Base-by-base conservation (phyloP, 345 rosid species). In the Limnanthes douglasii region DNA sequence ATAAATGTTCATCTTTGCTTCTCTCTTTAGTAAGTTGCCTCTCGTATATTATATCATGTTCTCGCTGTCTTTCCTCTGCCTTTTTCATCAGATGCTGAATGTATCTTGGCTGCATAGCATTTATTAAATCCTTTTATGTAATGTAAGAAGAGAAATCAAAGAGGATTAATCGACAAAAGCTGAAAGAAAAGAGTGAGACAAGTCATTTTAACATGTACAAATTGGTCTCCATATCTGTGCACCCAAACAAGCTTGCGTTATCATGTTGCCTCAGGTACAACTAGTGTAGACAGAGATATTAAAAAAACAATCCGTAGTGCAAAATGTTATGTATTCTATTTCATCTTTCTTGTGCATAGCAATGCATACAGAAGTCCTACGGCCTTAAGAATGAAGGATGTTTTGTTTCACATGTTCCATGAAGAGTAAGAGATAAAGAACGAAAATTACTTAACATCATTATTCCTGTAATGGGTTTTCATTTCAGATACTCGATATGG, bases 11-110 rank as follows among this genome's bases (percentile, higher is more conserved):
- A 18, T 85, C 96, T 43, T 65, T 61, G 41, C 18, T 68, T 66
- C 94, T 75, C 70, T 92, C 98, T 50, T 84, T 90, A 2, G 78
- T 70, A 39, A 92, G 79, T 59, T 75, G 80, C 34, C 59, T 68
- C 64, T 85, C 96, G 23, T 70, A 92, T 28, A 80, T 56, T 13
- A 81, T 51, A 24, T 81, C 99, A 19, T 78, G 92, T 22, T 85
- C 85, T 17, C 64, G 69, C 51, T 73, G 57, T 31, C 94, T 53
- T 43, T 68, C 60, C 26, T 75, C 78, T 9, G 93, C 93, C 40
- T 80, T 79, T 45, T 68, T 61, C 31, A 70, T 67, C 66, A 78
- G 37, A 35, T 66, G 48, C 30, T 59, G 59, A 22, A 85, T 81
- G 55, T 90, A 85, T 46, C 68, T 78, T 3, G 99, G 61, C 96